Evolutionary conservation across 179 eudicot genomes (phyloP).

Genomic region (Carnegiea gigantea): DNA sequence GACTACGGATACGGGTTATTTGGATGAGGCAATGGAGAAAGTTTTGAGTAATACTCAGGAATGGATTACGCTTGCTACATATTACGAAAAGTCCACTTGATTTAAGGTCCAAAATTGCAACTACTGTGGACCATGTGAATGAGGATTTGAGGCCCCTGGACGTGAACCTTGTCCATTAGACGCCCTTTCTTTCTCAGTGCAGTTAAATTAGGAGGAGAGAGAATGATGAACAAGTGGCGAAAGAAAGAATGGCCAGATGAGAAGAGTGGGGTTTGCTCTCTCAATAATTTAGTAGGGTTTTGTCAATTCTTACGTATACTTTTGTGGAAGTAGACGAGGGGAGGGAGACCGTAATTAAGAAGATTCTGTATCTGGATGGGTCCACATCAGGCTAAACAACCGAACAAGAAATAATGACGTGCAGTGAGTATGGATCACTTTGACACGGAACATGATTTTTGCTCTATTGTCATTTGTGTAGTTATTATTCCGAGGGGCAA

Average conservation of each 20-base stretch:
- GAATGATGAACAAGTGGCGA: slow-evolving; percentile 7
- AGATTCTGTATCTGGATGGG: neutral
- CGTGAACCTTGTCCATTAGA: neutral
- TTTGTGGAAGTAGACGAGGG: neutral
- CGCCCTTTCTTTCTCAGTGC: neutral
- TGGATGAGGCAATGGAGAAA: neutral
- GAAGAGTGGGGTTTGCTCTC: slow-evolving; percentile 15
- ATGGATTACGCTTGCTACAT: neutral
- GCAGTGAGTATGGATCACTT: neutral
- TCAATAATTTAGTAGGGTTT: slow-evolving; percentile 10
- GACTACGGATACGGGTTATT: no score
- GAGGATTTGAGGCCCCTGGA: no score
- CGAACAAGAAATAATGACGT: slow-evolving; percentile 9
- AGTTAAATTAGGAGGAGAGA: neutral
- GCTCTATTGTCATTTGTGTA: slow-evolving; percentile 3
- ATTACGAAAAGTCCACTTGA: neutral
- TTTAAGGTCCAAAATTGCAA: neutral
- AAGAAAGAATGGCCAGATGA: neutral
- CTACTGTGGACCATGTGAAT: neutral
- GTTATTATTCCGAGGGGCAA: slow-evolving; percentile 10
- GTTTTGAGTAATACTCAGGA: neutral
- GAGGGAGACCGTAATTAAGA: neutral
- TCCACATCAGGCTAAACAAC: neutral
- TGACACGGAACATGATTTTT: slow-evolving; percentile 19
- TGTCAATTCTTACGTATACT: neutral